Base-by-base conservation (phyloP, 2,329 filamentous ascomycete species). In the Talaromyces funiculosus region DNA sequence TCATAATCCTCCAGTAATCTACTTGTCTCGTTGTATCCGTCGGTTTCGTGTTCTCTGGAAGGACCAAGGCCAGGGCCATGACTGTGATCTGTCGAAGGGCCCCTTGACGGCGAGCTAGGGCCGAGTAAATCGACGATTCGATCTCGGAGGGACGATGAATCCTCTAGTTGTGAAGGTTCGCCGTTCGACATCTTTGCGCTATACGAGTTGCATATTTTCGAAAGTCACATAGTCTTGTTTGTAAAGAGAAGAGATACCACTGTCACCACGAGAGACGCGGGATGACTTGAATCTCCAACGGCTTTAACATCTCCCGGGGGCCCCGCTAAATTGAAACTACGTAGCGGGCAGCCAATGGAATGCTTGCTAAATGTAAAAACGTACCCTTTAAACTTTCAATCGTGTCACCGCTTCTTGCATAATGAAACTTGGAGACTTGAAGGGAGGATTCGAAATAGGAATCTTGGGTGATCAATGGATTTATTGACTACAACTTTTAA, bases 1-100 rank as follows among this genome's bases (percentile, higher is more conserved):
- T 75, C 63, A 63, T 78, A 77, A 4, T 73, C 75, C 33, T 75
- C 70, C 40, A 79, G 64, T 26, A 79, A 66, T 29, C 71, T 68
- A 24, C 74, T 76, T 63, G 71, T 70, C 37, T 67, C 70, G 63
- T 74, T 49, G 31, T 31, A 22, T 24, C 16, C 40, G n/a, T 49
- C 33, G n/a, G 29, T 16, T 10, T 22, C 18, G 3, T 37, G 29
- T 40, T 43, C 14, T 22, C 35, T 24, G 43, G 47, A 35, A 38
- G 42, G 10, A 16, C 38, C 26, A 3, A 31, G 22, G 18, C 47
- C 16, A 18, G 40, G 20, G 12, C 18, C 42, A n/a, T 37, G 38
- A 29, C 24, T 31, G 56, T 45, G 31, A 64, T 64, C 59, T 49
- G 58, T 43, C 62, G 61, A 53, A 51, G 18, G 45, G 22, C 37